These are phyloP conservation scores for Tolypocladium guangdongense DNA, from an alignment of 2,329 filamentous ascomycete species.

Conservation along the genomic window DNA sequence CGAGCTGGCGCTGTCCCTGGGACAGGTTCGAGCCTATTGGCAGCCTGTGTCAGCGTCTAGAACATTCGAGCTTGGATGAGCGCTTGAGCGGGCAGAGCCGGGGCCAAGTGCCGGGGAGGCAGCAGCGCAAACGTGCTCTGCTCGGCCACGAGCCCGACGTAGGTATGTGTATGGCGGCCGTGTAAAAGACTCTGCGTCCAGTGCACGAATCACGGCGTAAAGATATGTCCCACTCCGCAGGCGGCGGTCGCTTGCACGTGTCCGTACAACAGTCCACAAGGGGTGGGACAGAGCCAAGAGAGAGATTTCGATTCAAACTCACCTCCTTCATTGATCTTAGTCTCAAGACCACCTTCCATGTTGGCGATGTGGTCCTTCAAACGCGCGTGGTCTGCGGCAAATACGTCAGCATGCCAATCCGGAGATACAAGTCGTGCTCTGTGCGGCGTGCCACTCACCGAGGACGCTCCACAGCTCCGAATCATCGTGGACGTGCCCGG, in stretches of 20 bases:
- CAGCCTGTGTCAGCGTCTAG: background rate
- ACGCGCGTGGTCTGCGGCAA: slow-evolving; percentile 67
- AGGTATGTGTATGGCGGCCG: background rate
- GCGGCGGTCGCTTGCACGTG: background rate
- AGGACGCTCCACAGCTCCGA: slow-evolving; percentile 94
- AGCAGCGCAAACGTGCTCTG: background rate
- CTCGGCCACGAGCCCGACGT: background rate
- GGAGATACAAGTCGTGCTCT: background rate
- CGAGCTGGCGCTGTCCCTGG: slow-evolving; percentile 85
- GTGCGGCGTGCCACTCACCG: slow-evolving; percentile 43
- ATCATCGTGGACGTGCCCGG: slow-evolving; percentile 89
- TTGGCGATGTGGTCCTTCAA: slow-evolving; percentile 78
- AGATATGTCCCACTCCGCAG: background rate
- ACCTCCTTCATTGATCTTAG: slow-evolving; percentile 89
- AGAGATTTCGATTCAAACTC: slow-evolving; percentile 27
- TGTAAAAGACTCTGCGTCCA: background rate
- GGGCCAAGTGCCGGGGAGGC: background rate
- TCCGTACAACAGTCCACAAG: background rate
- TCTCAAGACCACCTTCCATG: slow-evolving; percentile 86
- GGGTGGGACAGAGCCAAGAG: background rate
- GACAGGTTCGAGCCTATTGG: slow-evolving; percentile 78
- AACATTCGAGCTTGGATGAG: background rate
- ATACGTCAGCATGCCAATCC: background rate
- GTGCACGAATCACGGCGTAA: background rate
- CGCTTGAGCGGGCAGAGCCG: background rate